Evolutionary conservation across 192 early-diverging fungal species (phyloP), one percentile per base, ranked within the genome.

Genomic region (Obelidium mucronatum): DNA sequence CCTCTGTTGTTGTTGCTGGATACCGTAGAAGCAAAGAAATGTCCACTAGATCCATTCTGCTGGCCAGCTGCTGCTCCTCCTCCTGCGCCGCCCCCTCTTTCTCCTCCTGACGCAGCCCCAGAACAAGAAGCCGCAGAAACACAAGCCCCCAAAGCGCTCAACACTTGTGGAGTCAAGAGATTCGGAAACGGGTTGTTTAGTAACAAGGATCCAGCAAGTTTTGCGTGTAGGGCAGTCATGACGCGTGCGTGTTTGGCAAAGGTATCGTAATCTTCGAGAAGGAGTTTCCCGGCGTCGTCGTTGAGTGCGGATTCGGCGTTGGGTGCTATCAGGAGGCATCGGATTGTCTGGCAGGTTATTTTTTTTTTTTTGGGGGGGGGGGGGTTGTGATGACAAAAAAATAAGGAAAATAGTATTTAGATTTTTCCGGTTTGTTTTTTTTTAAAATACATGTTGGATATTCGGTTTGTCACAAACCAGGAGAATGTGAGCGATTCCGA

Each of bases 261-360:
- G 44, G 90, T 90, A 2, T 92, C 91, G 71, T 97, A 97, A 28
- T 89, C 86, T 75, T 97, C 97, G 34, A 97, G 83, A 36, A 97
- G 87, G 48, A 96, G 87, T 66, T 90, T 89, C 19, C 95, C 97
- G 0, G 97, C 97, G 75, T 98, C 95, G 78, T 96, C 95, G 73
- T 98, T 98, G 61, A 98, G 83, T 11, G 97, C 97, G 0, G 94
- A 96, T 73, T 98, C 97, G 39, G 96, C 90, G 79, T 98, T 98
- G 2, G 97, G 97, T 52, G 90, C 93, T 55, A 97, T 96, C 68
- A 98, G 82, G 58, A 98, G 79, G 79, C 96, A 98, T 78, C 97
- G 97, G 71, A 98, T 92, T 1, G 94, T 96, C 94, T 95, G 69
- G 2, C 8, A 17, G 48, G 40, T 28, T n/a, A n/a, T n/a, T 53